Conservation (phyloP, 768 basidiomycete species). For the Chalciporus pseudorubinellus region DNA sequence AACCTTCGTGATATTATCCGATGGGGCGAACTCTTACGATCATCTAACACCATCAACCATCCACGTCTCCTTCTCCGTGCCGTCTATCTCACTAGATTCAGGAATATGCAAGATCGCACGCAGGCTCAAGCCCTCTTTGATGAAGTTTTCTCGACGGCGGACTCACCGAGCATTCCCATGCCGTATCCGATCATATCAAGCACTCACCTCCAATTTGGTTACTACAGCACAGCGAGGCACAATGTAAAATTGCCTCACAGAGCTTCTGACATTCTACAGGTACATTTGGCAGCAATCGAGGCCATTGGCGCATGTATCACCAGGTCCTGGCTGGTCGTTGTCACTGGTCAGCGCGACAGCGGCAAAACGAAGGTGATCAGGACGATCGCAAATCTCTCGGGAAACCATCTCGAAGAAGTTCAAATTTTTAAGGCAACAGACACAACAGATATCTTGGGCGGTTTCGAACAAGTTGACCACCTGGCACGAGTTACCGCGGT, state of each 20-base stretch:
- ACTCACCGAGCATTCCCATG: conserved; percentile 40
- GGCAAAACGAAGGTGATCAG: conserved; percentile 83
- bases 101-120: conserved; percentile 63
- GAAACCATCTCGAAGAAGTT: conserved; percentile 68
- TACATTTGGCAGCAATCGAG: conserved; percentile 66
- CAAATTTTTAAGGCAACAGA: conserved; percentile 85
- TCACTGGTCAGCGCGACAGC: conserved; percentile 68
- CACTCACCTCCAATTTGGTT: conserved; percentile 62
- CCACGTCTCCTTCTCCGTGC: conserved; percentile 65
- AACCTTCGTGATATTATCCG: conserved; percentile 93
- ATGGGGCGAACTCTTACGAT: conserved; percentile 65
- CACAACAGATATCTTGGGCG: conserved; percentile 90
- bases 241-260: conserved; percentile 35
- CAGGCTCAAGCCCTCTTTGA: conserved; percentile 54
- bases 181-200: conserved; percentile 38
- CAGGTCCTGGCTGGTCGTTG: conserved; percentile 84
- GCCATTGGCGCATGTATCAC: conserved; percentile 70
- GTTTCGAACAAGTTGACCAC: conserved; percentile 87
- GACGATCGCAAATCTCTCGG: conserved; percentile 66
- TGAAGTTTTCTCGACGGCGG: conserved; percentile 41
- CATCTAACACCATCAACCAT: conserved; percentile 35
- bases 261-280: conserved; percentile 54
- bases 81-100: conserved; percentile 85
- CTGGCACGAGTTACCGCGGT: conserved; percentile 38
- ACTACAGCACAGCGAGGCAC: conserved; percentile 41